These are phyloP conservation scores for Candida silvicultrix DNA, from an alignment of 805 yeast species.

Conservation along the genomic window DNA sequence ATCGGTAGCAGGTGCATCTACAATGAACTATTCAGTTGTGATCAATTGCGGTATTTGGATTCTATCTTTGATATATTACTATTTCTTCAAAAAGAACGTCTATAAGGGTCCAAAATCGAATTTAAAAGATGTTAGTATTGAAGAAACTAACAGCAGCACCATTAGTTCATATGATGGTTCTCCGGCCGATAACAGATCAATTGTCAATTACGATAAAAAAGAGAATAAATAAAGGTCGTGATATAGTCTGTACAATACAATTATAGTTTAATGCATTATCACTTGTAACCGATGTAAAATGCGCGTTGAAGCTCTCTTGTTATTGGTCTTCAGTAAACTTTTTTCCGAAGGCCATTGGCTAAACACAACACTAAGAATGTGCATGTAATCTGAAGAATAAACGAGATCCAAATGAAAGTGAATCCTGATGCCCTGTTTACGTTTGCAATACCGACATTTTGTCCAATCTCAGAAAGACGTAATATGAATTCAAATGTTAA, in stretches of 20 bases:
- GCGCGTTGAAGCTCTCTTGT: no score
- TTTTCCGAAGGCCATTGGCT: conserved; percentile 16
- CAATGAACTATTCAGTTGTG: conserved; percentile 71
- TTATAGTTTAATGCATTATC: no score
- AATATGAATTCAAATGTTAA: conserved; percentile 19
- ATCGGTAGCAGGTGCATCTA: conserved; percentile 23
- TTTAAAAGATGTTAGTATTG: not conserved
- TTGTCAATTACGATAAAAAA: not conserved
- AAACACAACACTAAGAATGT: conserved; percentile 9
- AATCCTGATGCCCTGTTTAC: conserved; percentile 16
- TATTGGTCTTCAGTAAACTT: conserved; percentile 4
- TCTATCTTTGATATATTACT: conserved; percentile 46
- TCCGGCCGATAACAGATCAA: not conserved
- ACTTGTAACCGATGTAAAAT: no score
- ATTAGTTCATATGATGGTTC: not conserved
- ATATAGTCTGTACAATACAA: no score
- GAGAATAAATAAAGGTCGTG: not conserved
- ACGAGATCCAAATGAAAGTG: conserved; percentile 13
- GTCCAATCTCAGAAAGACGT: conserved; percentile 12
- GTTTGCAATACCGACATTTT: conserved; percentile 19
- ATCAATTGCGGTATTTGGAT: conserved; percentile 60
- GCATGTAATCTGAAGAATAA: conserved; percentile 6
- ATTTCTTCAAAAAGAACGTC: conserved; percentile 41
- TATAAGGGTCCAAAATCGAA: conserved; percentile 49
- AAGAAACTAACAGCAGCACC: not conserved